Base-by-base conservation (phyloP, 129 eudicot genomes). In the Kitagawia praeruptora region DNA sequence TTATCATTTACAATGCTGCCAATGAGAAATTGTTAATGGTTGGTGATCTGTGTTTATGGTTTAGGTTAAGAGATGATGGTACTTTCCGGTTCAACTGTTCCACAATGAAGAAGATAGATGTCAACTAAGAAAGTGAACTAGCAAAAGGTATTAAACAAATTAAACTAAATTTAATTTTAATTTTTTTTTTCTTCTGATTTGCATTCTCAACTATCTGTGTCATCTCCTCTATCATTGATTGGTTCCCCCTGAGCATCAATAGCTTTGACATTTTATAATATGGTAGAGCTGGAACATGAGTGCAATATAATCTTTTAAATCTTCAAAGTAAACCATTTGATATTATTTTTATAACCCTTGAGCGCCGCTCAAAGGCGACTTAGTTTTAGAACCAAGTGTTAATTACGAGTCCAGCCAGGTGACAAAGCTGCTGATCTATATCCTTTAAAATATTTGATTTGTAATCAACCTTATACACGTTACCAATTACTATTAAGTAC, bases 41-140 rank as follows among this genome's bases (percentile, higher is more conserved):
- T 58, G 67, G n/a, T 23, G 21, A 56, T 8, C 23, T 4, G 12
- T 23, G 23, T 21, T 56, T 4, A n/a, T 58, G 67, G 67, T 58
- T 58, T 58, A 58, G 67, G 67, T 58, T 58, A n/a, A n/a, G 67
- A 58, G n/a, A 58, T n/a, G 67, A 58, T 58, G 31, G 67, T 58
- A n/a, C 67, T 58, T 31, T 31, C n/a, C 2, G 67, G 28, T 58
- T 54, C 31, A 58, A 58, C 67, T 58, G 67, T 58, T 58, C 67
- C 67, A n/a, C 34, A n/a, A 58, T 58, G 31, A 6, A 8, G 37
- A 34, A 34, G 37, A 2, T 14, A 48, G 3, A 49, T 16, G 19
- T 49, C 56, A 49, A 49, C 23, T 5, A 15, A 49, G 21, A 49
- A 49, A 15, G 5, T 49, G 56, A 15, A 16, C 5, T 49, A 49